phyloP scores from a whole-genome alignment of 2,329 filamentous ascomycete species.

The Chalaropsis ovoidea region DNA sequence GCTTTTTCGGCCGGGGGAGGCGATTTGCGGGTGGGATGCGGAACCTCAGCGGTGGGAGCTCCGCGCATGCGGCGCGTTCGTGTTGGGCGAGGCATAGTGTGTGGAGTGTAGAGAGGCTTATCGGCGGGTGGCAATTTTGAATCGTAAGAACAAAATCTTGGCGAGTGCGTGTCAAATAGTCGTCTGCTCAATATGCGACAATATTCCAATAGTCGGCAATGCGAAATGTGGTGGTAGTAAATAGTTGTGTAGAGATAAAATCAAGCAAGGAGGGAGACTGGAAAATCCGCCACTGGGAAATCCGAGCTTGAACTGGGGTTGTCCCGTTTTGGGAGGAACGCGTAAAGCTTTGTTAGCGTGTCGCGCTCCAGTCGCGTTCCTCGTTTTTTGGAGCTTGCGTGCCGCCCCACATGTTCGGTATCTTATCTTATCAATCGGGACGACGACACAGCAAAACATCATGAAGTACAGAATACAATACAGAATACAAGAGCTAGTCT shows the following conservation, averaged over 20 bases:
- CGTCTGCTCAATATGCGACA: too few species aligned
- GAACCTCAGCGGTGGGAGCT: constrained; percentile 16
- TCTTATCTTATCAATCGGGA: constrained; percentile 7
- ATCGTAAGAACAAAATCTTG: too few species aligned
- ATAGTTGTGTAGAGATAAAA: background rate
- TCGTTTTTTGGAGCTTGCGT: background rate
- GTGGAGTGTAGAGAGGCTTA: background rate
- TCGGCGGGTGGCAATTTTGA: background rate
- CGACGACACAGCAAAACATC: background rate
- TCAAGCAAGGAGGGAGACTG: background rate
- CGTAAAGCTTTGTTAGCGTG: constrained; percentile 19
- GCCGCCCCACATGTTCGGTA: background rate
- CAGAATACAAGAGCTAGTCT: background rate
- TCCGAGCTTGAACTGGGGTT: background rate
- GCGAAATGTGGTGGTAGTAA: background rate
- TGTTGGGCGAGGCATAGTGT: constrained; percentile 26
- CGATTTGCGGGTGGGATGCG: constrained; percentile 11
- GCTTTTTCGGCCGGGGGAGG: background rate
- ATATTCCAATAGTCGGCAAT: too few species aligned
- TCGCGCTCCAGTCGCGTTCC: constrained; percentile 9
- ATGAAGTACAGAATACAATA: background rate
- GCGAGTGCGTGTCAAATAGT: too few species aligned
- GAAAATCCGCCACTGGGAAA: background rate
- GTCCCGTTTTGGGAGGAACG: constrained; percentile 20
- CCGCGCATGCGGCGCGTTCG: constrained; percentile 26